Evolutionary conservation across 306 rosid genomes (phyloP), one percentile per base, ranked within the genome.

Genomic region (Quercus dentata): DNA sequence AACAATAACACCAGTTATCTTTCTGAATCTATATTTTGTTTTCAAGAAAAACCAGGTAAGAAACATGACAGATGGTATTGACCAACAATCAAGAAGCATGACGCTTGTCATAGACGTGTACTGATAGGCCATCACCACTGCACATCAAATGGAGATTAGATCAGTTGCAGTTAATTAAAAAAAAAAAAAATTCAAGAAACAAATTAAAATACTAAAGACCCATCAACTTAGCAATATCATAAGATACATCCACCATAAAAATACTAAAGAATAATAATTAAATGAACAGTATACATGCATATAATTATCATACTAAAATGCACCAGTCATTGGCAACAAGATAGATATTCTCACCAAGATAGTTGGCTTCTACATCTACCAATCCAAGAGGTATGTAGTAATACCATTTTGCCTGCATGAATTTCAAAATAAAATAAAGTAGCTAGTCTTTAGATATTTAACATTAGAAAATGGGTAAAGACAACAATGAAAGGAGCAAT

Each of bases 71-170:
- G 79, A 86, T 54, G 99, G 99, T 68, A 95, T 91, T 68, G 98
- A 75, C 99, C 99, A 95, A 87, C 98, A 93, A 85, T 95, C 99
- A 56, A 95, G 94, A 82, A 95, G 86, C 98, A 93, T 95, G 62
- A 95, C 97, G 54, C 98, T 95, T 23, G 99, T 95, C 51, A 95
- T 80, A 72, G 98, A 90, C 78, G 99, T 95, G 89, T 95, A 93
- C 82, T 95, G 98, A 85, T 95, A 95, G 21, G 99, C 97, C 92
- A 91, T 91, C 85, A 95, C 99, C 87, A 95, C 99, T 95, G 93
- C 91, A 80, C 76, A 79, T 73, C 54, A 55, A 74, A 83, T 38
- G 30, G 80, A 68, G 67, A 81, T 13, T 46, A 27, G 49, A 67
- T 33, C 17, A 74, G 55, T 59, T 63, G 59, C 57, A 63, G 41